Base-by-base conservation (phyloP, 352 stramenopile species). In the Peronospora farinosa region DNA sequence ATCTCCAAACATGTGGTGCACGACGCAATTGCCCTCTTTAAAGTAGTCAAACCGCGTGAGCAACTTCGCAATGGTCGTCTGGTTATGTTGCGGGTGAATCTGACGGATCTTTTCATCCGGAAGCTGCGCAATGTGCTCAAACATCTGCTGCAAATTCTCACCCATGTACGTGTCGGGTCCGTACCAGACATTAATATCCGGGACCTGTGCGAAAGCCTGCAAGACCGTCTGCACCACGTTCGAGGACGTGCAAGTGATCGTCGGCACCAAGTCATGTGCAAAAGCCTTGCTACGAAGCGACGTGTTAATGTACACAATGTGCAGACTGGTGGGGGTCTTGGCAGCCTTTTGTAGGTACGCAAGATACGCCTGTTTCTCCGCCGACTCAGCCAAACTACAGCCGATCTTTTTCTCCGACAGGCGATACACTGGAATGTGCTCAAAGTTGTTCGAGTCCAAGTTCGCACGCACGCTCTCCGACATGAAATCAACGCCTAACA, bases 271-370 rank as follows among this genome's bases (percentile, higher is more conserved):
- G 33, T 90, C 86, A 40, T 92, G 86, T n/a, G 80, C 80, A 16
- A 96, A 84, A 11, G 95, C 95, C 72, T 98, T 98, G 62, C 92
- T 98, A 45, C 96, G 87, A 45, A 98, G 75, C 40, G 86, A 97
- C 19, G 95, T 98, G 72, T 98, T 98, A 65, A 98, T 98, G 79
- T 98, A 98, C 47, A 98, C 88, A 11, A 98, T 92, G 69, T 98
- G 95, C 23, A 98, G 64, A n/a, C 86, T 88, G 60, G 88, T 89
- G 36, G 83, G 74, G 16, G 71, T 95, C 65, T 95, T 81, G 7
- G 84, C 67, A 5, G 84, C 85, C 65, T 95, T 95, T 52, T 80
- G 68, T 37, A 98, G 62, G 83, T 96, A 98, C 19, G 93, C 94
- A 39, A 86, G 73, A 65, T 98, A 98, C 4, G 72, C 77, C 44